These are phyloP conservation scores for Lumnitzera racemosa DNA, from an alignment of 345 rosid species.

Conservation along the genomic window DNA sequence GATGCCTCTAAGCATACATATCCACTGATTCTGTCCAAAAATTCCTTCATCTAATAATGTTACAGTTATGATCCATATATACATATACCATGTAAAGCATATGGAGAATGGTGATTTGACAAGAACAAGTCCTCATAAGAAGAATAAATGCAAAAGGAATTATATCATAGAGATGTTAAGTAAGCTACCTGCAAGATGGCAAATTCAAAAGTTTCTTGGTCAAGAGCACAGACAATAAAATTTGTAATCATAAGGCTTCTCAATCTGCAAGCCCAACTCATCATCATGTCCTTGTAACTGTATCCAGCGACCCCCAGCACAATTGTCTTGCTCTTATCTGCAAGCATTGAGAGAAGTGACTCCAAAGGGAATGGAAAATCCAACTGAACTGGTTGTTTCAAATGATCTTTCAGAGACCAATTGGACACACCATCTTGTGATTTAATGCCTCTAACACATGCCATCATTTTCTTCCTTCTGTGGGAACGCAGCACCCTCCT, in stretches of 20 bases:
- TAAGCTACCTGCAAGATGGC: constrained; percentile 56
- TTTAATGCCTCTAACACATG: constrained; percentile 32
- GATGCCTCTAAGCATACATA: too few species aligned
- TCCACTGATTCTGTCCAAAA: too few species aligned
- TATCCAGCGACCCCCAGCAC: constrained; percentile 83
- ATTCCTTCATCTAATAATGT: too few species aligned
- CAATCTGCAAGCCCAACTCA: constrained; percentile 96
- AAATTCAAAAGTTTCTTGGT: constrained; percentile 68
- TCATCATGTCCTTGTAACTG: constrained; percentile 90
- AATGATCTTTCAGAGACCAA: constrained; percentile 28
- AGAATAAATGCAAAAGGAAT: too few species aligned
- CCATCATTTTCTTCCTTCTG: constrained; percentile 32
- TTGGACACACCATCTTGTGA: constrained; percentile 18
- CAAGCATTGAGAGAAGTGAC: constrained; percentile 54
- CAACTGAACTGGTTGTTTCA: constrained; percentile 19
- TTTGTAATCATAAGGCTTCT: constrained; percentile 61
- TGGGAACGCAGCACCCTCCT: constrained; percentile 24
- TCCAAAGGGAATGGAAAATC: constrained; percentile 52
- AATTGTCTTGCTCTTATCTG: constrained; percentile 61
- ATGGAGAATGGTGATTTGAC: too few species aligned
- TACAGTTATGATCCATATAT: too few species aligned
- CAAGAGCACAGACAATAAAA: constrained; percentile 83
- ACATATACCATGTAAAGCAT: too few species aligned
- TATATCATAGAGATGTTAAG: too few species aligned
- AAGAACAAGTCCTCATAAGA: too few species aligned